Base-by-base conservation (phyloP, 2,329 filamentous ascomycete genomes). In the Diaporthe capsici region DNA sequence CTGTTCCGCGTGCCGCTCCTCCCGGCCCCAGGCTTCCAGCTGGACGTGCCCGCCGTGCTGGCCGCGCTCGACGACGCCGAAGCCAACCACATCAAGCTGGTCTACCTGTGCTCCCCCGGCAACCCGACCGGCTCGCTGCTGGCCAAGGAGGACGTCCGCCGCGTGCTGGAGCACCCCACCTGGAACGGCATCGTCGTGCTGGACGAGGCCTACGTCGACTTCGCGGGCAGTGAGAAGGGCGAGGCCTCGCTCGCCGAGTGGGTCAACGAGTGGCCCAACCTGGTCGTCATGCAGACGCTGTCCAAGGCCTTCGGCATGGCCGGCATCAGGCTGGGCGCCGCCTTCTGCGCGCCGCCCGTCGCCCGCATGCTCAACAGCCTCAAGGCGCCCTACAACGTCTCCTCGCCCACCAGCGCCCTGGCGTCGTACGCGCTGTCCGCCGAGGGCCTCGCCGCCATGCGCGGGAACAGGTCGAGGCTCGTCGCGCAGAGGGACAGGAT, bases 221-320 rank as follows among this genome's bases (percentile, higher is more conserved):
- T 98, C 82, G 93, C 96, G 9, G 55, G 53, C 65, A 37, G 42
- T 34, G 61, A 71, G 39, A 92, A 92, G 8, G 92, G 94, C 65
- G 78, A 85, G 22, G 89, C 94, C 57, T 97, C 94, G 79, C 89
- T 98, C 37, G 96, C 97, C 37, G 94, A 98, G 84, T 98, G 95
- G 93, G 96, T 98, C 1, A 88, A 90, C 49, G 95, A 98, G 81
- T 97, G 94, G 91, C 96, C 96, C 70, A 99, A 99, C 84, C 88
- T 99, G 37, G 95, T 98, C 25, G 96, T 99, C 75, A 95, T 98
- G 94, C 97, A 99, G 88, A 99, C 97, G 1, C 89, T 98, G n/a
- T 98, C 94, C 81, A 99, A 99, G 84, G 97, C 95, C 0, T 99
- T 99, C 82, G 97, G 97, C 39, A 90, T 99, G 81, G 97, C 97